phyloP scores from a whole-genome alignment of 1,139 yeast genomes.

The Pichia sp. region DNA sequence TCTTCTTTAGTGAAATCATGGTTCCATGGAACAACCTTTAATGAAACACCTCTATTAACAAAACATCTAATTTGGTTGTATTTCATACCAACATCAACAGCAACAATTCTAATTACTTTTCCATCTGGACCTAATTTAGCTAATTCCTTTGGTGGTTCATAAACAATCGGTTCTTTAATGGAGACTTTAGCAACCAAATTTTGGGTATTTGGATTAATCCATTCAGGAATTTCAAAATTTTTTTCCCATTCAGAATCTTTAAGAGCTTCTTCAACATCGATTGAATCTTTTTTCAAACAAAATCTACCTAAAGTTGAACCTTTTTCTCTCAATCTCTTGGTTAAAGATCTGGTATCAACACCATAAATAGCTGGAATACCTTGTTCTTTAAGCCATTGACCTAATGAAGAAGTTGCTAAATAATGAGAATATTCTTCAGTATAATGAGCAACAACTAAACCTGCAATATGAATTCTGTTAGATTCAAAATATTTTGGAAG shows the following conservation, averaged over 20 bases:
- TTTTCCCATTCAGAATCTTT: slow-evolving; percentile 43
- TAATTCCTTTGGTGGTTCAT: slow-evolving; percentile 55
- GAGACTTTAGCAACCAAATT: slow-evolving; percentile 93
- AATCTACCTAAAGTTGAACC: slow-evolving; percentile 93
- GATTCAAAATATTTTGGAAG: slow-evolving; percentile 94
- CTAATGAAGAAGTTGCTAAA: slow-evolving; percentile 87
- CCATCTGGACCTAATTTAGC: slow-evolving; percentile 62
- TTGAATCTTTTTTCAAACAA: slow-evolving; percentile 45
- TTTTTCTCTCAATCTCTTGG: slow-evolving; percentile 83
- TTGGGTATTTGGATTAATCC: slow-evolving; percentile 88
- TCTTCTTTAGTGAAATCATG: slow-evolving; percentile 71
- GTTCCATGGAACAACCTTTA: slow-evolving; percentile 95
- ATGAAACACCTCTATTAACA: slow-evolving; percentile 91
- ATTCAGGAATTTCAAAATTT: slow-evolving; percentile 71
- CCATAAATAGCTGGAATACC: slow-evolving; percentile 96
- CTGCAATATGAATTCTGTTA: slow-evolving; percentile 87
- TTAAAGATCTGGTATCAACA: slow-evolving; percentile 92
- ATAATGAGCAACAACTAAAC: slow-evolving; percentile 94
- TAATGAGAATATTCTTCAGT: slow-evolving; percentile 94
- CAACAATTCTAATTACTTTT: slow-evolving; percentile 72
- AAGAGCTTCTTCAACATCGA: slow-evolving; percentile 36
- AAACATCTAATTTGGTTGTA: slow-evolving; percentile 97
- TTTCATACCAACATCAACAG: slow-evolving; percentile 97
- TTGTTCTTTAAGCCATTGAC: slow-evolving; percentile 88
- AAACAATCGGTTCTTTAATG: slow-evolving; percentile 63